phyloP scores from a whole-genome alignment of 768 basidiomycete species.

The Boletus vinaceobasis region DNA sequence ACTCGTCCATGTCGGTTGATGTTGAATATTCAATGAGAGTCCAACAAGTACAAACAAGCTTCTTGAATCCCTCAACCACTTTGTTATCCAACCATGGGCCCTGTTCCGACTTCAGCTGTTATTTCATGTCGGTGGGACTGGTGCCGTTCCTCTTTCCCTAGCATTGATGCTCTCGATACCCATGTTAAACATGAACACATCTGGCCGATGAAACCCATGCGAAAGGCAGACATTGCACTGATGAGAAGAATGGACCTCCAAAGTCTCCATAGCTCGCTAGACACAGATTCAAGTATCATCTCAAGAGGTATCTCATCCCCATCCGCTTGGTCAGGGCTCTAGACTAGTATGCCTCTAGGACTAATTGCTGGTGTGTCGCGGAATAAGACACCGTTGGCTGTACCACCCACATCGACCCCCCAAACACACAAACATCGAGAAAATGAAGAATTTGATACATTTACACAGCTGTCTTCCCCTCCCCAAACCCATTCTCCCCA shows the following conservation, averaged over 20 bases:
- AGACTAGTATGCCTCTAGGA: conserved; percentile 11
- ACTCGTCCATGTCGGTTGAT: not conserved
- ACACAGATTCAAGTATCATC: conserved; percentile 11
- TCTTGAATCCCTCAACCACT: not conserved
- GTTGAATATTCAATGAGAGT: not conserved
- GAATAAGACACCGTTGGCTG: not conserved
- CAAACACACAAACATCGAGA: not conserved
- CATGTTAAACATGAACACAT: conserved; percentile 53
- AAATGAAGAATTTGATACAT: conserved; percentile 10
- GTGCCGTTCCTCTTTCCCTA: conserved; percentile 45
- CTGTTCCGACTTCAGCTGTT: not conserved
- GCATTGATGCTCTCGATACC: conserved; percentile 35
- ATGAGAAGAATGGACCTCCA: conserved; percentile 39
- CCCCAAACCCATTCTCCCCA: conserved; percentile 8
- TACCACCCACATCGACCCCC: not conserved
- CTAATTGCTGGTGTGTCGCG: not conserved
- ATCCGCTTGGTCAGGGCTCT: not conserved
- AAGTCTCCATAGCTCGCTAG: conserved; percentile 19
- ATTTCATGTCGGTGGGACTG: conserved; percentile 51
- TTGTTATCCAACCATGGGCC: not conserved
- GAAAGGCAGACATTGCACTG: conserved; percentile 42
- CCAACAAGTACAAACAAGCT: conserved; percentile 23
- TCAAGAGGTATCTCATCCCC: conserved; percentile 18
- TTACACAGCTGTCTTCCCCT: conserved; percentile 24
- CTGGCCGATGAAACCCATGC: conserved; percentile 40